phyloP scores from a whole-genome alignment of 202 grass and related monocot species.

The Digitaria exilis region DNA sequence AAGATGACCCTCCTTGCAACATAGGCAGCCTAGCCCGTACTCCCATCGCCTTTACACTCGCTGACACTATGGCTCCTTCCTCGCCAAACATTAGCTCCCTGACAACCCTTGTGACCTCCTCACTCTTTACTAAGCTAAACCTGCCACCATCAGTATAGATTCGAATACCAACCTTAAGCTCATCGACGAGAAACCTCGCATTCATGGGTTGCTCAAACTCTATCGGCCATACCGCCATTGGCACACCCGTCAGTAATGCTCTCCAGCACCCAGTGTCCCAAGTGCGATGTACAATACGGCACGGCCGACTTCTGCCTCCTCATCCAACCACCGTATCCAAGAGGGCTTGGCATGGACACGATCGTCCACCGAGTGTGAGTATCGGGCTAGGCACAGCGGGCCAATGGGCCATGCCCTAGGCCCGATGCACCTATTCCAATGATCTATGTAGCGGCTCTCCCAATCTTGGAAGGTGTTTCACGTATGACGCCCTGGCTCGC shows the following conservation, averaged over 20 bases:
- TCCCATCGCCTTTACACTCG: not conserved
- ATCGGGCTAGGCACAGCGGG: slow-evolving; percentile 35
- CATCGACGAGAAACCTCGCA: not conserved
- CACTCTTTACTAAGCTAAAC: not conserved
- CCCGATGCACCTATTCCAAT: not conserved
- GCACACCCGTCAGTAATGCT: slow-evolving; percentile 15
- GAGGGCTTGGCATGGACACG: no score
- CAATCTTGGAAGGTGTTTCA: slow-evolving; percentile 49
- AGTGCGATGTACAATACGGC: slow-evolving; percentile 48
- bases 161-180: slow-evolving; percentile 23
- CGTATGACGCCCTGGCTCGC: slow-evolving; percentile 40
- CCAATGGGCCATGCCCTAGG: slow-evolving; percentile 43
- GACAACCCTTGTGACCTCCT: not conserved
- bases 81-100: not conserved
- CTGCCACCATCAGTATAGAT: not conserved
- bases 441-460: not conserved
- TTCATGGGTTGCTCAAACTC: not conserved
- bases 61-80: not conserved
- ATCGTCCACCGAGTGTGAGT: not conserved
- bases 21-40: not conserved
- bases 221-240: slow-evolving; percentile 23
- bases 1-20: not conserved
- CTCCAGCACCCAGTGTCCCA: slow-evolving; percentile 32
- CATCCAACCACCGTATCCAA: slow-evolving; percentile 46
- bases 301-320: not conserved